Evolutionary conservation across 495 filamentous ascomycete genomes (phyloP).

Genomic region (Xylaria curta): DNA sequence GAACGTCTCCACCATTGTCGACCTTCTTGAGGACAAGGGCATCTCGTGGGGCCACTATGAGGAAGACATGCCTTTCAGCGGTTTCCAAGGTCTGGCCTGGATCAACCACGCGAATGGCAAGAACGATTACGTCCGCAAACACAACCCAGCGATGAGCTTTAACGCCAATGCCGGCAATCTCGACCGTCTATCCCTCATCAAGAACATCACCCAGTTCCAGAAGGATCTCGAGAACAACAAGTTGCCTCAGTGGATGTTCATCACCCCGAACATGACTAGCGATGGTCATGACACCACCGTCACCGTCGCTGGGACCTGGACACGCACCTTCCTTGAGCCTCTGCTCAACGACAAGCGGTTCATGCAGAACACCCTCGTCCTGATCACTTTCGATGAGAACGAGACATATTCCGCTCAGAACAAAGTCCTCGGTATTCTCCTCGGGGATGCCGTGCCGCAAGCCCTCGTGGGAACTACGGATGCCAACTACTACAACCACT

Average conservation of each 20-base stretch:
- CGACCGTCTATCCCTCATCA: conserved; percentile 64
- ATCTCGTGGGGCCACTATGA: conserved; percentile 76
- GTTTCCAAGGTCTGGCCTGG: conserved; percentile 63
- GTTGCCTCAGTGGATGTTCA: conserved; percentile 76
- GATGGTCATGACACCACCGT: conserved; percentile 73
- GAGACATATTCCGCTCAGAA: conserved; percentile 62
- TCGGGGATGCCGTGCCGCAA: conserved; percentile 69
- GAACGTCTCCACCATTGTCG: conserved; percentile 72
- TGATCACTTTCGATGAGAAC: conserved; percentile 74
- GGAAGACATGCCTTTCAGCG: conserved; percentile 71
- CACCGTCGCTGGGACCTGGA: conserved; percentile 64
- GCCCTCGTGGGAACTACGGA: conserved; percentile 66
- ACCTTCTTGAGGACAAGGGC: conserved; percentile 70
- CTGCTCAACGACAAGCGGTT: conserved; percentile 70
- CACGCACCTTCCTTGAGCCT: conserved; percentile 63
- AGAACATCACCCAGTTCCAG: conserved; percentile 69
- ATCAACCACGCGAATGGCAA: conserved; percentile 57
- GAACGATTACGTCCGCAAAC: conserved; percentile 80
- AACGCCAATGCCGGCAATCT: conserved; percentile 62
- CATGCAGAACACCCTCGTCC: conserved; percentile 70
- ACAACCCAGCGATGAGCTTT: conserved; percentile 69
- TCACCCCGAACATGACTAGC: conserved; percentile 74
- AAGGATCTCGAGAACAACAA: conserved; percentile 61
- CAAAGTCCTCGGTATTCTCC: conserved; percentile 63
- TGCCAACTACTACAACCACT: conserved; percentile 73